Conservation (phyloP, 2,329 filamentous ascomycete species). For the Xylariaceae sp. region DNA sequence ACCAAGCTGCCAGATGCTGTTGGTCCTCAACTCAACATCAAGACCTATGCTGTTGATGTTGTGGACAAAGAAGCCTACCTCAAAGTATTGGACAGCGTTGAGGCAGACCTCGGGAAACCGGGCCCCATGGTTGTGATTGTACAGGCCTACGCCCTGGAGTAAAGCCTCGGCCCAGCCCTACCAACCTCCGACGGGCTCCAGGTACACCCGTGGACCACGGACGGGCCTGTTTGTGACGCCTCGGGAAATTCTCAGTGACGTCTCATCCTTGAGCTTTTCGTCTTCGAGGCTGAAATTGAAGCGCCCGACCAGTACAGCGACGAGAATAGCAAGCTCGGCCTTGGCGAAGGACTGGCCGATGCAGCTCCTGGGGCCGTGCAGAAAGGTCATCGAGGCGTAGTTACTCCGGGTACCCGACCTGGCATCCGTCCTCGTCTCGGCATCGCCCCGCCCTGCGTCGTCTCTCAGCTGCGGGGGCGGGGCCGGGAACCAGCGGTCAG, state of each 20-base stretch:
- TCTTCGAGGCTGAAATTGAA: constrained; percentile 58
- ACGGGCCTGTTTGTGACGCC: constrained; percentile 10
- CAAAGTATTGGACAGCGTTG: too few relatives aligned
- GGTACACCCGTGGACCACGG: constrained; percentile 7
- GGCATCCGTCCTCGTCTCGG: constrained; percentile 1
- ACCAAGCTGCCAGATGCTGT: too few relatives aligned
- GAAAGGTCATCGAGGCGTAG: constrained; percentile 72
- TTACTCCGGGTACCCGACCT: constrained; percentile 50
- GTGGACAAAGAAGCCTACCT: too few relatives aligned
- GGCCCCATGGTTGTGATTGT: too few relatives aligned
- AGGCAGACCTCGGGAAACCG: too few relatives aligned
- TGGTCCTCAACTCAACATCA: too few relatives aligned
- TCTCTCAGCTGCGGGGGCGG: too few relatives aligned
- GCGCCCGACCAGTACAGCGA: constrained; percentile 68
- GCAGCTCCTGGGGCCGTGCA: constrained; percentile 80
- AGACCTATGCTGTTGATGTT: too few relatives aligned
- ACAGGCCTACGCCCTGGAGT: too few relatives aligned
- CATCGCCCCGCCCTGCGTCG: constrained; percentile 1
- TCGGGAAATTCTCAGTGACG: constrained; percentile 7
- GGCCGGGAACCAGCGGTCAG: constrained; percentile 8
- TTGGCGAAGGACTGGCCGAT: constrained; percentile 77
- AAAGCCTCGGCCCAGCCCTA: neutral
- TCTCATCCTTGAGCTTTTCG: constrained; percentile 57
- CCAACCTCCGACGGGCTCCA: constrained; percentile 8
- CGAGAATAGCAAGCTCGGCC: constrained; percentile 75